A percentile compares a stretch with the other conserved stretches of the same genome.
phyloP scores from a whole-genome alignment of 2,329 filamentous ascomycete genomes.

The Trichoderma aggressivum region DNA sequence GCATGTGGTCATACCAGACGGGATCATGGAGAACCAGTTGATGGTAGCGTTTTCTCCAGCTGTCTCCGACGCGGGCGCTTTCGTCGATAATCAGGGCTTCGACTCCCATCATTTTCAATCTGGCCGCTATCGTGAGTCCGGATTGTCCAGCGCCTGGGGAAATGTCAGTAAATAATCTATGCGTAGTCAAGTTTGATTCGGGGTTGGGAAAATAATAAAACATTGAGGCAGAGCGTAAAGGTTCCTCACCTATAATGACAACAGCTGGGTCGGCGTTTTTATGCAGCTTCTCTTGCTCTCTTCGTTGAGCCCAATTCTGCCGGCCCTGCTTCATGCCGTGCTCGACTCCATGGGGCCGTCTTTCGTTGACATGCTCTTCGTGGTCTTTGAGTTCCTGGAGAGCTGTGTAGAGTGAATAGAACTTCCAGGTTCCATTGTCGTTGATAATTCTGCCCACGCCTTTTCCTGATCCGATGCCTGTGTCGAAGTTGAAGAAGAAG shows the following conservation, averaged over 20 bases:
- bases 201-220: not conserved
- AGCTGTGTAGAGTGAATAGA: conserved; percentile 61
- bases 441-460: conserved; percentile 54
- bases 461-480: conserved; percentile 50
- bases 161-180: not conserved
- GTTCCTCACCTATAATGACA: conserved; percentile 55
- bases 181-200: not conserved
- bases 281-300: conserved; percentile 47
- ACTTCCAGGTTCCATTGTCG: conserved; percentile 51
- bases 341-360: conserved; percentile 53
- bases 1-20: conserved; percentile 59
- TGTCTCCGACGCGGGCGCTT: conserved; percentile 58
- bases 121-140: conserved; percentile 55
- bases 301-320: conserved; percentile 59
- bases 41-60: conserved; percentile 61
- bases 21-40: conserved; percentile 67
- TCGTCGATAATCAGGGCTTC: conserved; percentile 56
- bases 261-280: conserved; percentile 52
- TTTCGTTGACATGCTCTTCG: conserved; percentile 46
- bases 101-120: conserved; percentile 57
- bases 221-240: not conserved
- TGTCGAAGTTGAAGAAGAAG: conserved; percentile 55
- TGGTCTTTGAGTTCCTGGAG: conserved; percentile 52
- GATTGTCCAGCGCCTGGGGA: conserved; percentile 55
- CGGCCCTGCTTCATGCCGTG: conserved; percentile 51